Evolutionary conservation across 192 early-diverging fungal species (phyloP), one percentile per base, ranked within the genome.

Genomic region (Linnemannia exigua): DNA sequence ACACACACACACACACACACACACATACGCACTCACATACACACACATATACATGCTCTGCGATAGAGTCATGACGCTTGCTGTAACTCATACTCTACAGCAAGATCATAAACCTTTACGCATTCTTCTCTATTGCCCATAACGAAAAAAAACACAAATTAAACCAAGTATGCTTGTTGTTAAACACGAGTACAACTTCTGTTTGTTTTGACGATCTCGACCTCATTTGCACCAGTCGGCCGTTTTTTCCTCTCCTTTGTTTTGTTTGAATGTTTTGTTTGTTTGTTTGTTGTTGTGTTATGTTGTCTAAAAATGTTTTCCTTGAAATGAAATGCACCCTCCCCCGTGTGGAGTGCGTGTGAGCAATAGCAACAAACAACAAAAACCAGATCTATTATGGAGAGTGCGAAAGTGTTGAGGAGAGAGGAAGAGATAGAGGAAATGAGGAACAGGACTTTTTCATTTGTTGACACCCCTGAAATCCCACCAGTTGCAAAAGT

Each of bases 221-320:
- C 52, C 52, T n/a, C 51, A 11, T n/a, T 52, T 54, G 52, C n/a
- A 54, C 52, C 52, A 54, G 52, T 54, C 52, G 52, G n/a, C 52
- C n/a, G 52, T 54, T 54, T 54, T 54, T 54, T n/a, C n/a, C n/a
- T n/a, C n/a, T n/a, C n/a, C 52, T 54, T 22, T 19, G 16, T 8
- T 47, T 52, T 52, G 19, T 22, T 22, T 52, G 1, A n/a, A n/a
- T n/a, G n/a, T n/a, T n/a, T n/a, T n/a, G n/a, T 52, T 20, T 52
- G 48, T 22, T 54, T 54, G 22, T 54, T 54, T 54, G 22, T 54
- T 52, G 19, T 14, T n/a, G 44, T 54, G 7, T 54, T 5, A 25
- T 54, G 22, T 6, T 54, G n/a, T 54, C 52, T 54, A 54, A 54
- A 54, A 54, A 25, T 54, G 52, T 25, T 54, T 54, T 54, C 22